Conservation (phyloP, 768 basidiomycete genomes). For the Suillus subluteus region DNA sequence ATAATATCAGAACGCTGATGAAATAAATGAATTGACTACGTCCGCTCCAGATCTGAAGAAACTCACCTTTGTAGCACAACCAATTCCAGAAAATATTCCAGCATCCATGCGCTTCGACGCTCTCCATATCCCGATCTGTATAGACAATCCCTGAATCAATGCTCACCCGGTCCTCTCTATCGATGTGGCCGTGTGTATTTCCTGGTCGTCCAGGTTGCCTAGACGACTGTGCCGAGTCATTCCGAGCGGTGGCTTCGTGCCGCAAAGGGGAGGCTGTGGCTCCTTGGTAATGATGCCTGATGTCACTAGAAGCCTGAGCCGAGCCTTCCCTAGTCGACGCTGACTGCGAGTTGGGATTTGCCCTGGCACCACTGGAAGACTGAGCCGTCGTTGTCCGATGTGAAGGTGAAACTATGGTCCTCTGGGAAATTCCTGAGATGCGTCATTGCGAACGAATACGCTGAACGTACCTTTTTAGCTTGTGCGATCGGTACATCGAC, state of each 20-base stretch:
- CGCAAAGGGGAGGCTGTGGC: background rate
- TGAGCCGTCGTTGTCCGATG: background rate
- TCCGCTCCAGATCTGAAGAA: background rate
- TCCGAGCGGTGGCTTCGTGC: background rate
- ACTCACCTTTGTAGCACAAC: constrained; percentile 5
- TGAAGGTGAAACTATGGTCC: background rate
- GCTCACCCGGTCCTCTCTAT: background rate
- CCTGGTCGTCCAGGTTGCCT: background rate
- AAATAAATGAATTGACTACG: background rate
- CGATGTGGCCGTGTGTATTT: background rate
- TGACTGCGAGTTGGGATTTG: background rate
- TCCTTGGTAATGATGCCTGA: too few relatives aligned
- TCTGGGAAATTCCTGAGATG: background rate
- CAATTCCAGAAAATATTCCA: constrained; percentile 3
- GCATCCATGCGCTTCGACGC: background rate
- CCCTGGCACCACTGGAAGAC: background rate
- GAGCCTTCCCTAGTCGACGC: background rate
- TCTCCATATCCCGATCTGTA: background rate
- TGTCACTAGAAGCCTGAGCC: background rate
- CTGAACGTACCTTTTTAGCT: background rate
- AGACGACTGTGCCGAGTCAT: background rate
- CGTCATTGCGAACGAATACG: too few relatives aligned
- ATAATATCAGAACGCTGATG: background rate
- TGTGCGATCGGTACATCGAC: background rate
- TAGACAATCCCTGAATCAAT: background rate